These are phyloP conservation scores for Henckelia pumila DNA, from an alignment of 257 asterid species.

Conservation along the genomic window DNA sequence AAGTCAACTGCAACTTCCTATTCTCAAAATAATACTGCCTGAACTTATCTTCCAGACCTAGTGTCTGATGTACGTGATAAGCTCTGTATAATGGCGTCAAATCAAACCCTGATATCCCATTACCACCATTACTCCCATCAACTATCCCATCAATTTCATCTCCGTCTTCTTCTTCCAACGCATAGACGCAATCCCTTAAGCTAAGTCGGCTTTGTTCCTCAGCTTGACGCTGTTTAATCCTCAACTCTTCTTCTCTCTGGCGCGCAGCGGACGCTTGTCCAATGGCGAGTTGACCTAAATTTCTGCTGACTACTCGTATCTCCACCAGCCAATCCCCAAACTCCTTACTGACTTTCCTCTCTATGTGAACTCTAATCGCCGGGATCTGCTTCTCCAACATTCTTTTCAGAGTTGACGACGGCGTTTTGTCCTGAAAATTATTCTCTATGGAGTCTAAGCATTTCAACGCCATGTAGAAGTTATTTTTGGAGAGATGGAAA, in stretches of 20 bases:
- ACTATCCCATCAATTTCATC: slow-evolving; percentile 53
- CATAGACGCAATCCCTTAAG: slow-evolving; percentile 77
- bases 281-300: slow-evolving; percentile 90
- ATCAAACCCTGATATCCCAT: slow-evolving; percentile 68
- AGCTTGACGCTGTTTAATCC: slow-evolving; percentile 90
- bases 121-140: slow-evolving; percentile 43
- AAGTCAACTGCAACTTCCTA: slow-evolving; percentile 86
- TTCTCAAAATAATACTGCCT: slow-evolving; percentile 88
- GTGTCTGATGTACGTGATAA: slow-evolving; percentile 80
- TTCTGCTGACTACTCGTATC: slow-evolving; percentile 80
- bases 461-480: slow-evolving; percentile 89
- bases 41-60: slow-evolving; percentile 79
- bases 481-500: slow-evolving; percentile 48
- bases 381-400: slow-evolving; percentile 99
- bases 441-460: slow-evolving; percentile 75
- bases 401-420: slow-evolving; percentile 57
- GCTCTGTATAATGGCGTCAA: slow-evolving; percentile 85
- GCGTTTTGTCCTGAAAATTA: slow-evolving; percentile 49
- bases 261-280: slow-evolving; percentile 97
- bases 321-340: slow-evolving; percentile 97
- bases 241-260: slow-evolving; percentile 88
- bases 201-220: slow-evolving; percentile 97
- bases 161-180: slow-evolving; percentile 82
- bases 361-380: slow-evolving; percentile 67
- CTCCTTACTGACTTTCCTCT: slow-evolving; percentile 74